Evolutionary conservation across 2,329 filamentous ascomycete genomes (phyloP).

Genomic region (Aspergillus sp.): DNA sequence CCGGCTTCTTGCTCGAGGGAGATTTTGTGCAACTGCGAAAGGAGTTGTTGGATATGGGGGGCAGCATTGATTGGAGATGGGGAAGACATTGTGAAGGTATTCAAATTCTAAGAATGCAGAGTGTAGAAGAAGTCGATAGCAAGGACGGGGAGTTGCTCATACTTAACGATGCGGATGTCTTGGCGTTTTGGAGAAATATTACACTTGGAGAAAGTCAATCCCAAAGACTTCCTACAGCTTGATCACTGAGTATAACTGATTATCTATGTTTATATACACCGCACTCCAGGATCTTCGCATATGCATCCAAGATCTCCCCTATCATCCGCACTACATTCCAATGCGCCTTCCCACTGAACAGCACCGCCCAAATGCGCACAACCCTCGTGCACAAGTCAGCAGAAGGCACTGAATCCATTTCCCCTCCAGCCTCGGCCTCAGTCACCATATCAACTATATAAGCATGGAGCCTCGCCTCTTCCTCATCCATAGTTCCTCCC

Average conservation of each 20-base stretch:
- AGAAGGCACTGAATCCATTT: no score
- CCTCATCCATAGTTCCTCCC: not conserved
- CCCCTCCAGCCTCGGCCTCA: not conserved
- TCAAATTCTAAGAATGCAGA: no score
- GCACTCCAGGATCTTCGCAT: no score
- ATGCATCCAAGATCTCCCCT: not conserved
- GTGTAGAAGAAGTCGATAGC: no score
- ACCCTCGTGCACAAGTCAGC: not conserved
- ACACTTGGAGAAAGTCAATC: no score
- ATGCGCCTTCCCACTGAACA: not conserved
- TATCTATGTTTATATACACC: no score
- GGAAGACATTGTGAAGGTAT: no score
- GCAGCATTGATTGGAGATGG: conserved; percentile 17
- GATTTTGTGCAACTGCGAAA: conserved; percentile 18
- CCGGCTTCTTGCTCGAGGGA: conserved; percentile 25
- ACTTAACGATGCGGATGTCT: no score
- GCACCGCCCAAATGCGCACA: not conserved
- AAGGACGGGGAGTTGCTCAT: no score
- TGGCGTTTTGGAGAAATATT: no score
- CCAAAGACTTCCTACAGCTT: no score
- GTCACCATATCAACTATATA: not conserved
- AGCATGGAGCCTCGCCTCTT: not conserved
- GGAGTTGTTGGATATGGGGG: conserved; percentile 21
- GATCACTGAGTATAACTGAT: no score
- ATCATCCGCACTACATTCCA: not conserved